A percentile compares a stretch with the other conserved stretches of the same genome.
Conservation (phyloP, 2,329 filamentous ascomycete species). For the Trichocomaceae sp. region DNA sequence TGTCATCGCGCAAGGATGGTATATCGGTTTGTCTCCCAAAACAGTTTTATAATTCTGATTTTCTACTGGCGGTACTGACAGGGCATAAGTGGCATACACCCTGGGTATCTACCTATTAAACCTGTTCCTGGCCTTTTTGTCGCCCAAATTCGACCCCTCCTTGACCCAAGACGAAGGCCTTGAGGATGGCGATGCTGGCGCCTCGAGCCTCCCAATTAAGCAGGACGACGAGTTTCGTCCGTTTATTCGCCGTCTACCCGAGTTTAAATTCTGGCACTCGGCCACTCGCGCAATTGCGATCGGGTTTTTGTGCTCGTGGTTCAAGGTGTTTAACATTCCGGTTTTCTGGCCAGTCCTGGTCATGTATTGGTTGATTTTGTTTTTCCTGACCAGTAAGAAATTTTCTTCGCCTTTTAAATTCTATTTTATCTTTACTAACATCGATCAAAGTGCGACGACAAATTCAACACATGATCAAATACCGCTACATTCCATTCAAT, state of each 20-base stretch:
- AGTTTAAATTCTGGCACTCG: slow-evolving; percentile 99
- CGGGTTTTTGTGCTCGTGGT: slow-evolving; percentile 84
- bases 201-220: slow-evolving; percentile 75
- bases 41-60: too few species aligned
- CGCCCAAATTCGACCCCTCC: slow-evolving; percentile 97
- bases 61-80: too few species aligned
- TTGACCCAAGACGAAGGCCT: slow-evolving; percentile 93
- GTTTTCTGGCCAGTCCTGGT: slow-evolving; percentile 99
- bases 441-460: slow-evolving; percentile 75
- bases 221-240: slow-evolving; percentile 96
- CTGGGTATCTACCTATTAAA: slow-evolving; percentile 98
- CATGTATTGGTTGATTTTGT: slow-evolving; percentile 97
- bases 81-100: slow-evolving; percentile 74
- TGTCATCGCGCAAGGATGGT: slow-evolving; percentile 92
- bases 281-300: slow-evolving; percentile 81
- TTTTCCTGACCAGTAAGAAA: slow-evolving; percentile 89
- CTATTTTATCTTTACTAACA: not conserved
- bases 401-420: not conserved
- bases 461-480: slow-evolving; percentile 99
- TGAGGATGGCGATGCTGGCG: slow-evolving; percentile 73
- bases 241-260: slow-evolving; percentile 89
- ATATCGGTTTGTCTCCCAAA: slow-evolving; percentile 65
- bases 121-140: slow-evolving; percentile 96
- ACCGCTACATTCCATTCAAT: slow-evolving; percentile 92
- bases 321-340: slow-evolving; percentile 87